Base-by-base conservation (phyloP, 768 basidiomycete species). In the Boletus rufocinnamomeus region DNA sequence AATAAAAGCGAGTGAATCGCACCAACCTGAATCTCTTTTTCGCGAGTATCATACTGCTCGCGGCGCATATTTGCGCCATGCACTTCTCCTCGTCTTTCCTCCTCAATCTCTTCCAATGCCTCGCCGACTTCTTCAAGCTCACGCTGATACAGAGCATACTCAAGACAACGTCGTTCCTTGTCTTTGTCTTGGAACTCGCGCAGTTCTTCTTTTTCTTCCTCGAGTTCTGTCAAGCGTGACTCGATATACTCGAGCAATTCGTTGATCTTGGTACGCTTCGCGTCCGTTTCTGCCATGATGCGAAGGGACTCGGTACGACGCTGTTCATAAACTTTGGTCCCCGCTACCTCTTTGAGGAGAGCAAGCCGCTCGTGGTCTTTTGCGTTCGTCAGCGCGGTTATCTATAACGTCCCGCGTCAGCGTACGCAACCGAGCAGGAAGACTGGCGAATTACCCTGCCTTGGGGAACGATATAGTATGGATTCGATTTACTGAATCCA, bases 391-490 rank as follows among this genome's bases (percentile, higher is more conserved):
- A 99, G 79, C 23, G 92, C 87, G 0, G 96, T 98, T 61, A 99
- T 98, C 92, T 97, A 62, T 2, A 16, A 9, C 6, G 21, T 9
- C 28, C 16, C 48, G 17, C 11, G 28, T 70, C 53, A 69, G 62
- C 50, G 25, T 32, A 30, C 54, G 46, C 23, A 43, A 14, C 56
- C 50, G 11, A n/a, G 41, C 25, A 35, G 4, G 1, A 25, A 30
- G 10, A 3, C 11, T 17, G 30, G 37, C 11, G 17, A 82, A 87
- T 74, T 66, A 97, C 95, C 51, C 96, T 80, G 52, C 97, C 97
- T 79, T 99, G 97, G 2, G 97, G 97, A 0, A 98, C 96, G 63
- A 99, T 99, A 68, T 98, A 99, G 72, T 98, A 99, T 0, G 97
- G 97, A 69, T 98, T 99, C n/a, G 89, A 89, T 69, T 93, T 91